These are phyloP conservation scores for Fusarium robinianum DNA, from an alignment of 2,329 filamentous ascomycete species.

Conservation along the genomic window DNA sequence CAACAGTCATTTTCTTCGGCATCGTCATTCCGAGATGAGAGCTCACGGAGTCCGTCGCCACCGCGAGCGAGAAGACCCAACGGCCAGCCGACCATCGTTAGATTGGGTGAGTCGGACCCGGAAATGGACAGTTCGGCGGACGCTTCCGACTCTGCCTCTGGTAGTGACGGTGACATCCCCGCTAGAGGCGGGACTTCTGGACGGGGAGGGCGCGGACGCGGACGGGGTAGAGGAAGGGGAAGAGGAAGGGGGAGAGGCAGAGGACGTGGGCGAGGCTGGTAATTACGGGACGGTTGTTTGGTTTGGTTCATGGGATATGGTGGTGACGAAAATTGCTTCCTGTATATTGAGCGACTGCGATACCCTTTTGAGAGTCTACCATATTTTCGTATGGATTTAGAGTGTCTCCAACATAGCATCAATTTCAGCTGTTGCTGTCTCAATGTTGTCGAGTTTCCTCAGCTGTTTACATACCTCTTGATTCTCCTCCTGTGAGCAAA, in stretches of 20 bases:
- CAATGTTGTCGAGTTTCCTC: no score
- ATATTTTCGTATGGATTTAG: slow-evolving; percentile 1
- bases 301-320: neutral
- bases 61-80: slow-evolving; percentile 5
- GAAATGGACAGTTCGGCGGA: slow-evolving; percentile 19
- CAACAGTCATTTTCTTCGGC: slow-evolving; percentile 5
- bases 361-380: slow-evolving; percentile 5
- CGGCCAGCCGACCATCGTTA: slow-evolving; percentile 29
- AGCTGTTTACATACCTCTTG: no score
- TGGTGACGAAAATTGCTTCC: slow-evolving; percentile 1
- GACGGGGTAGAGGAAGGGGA: slow-evolving; percentile 32
- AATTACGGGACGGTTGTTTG: slow-evolving; percentile 2
- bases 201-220: slow-evolving; percentile 14
- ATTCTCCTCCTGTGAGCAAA: no score
- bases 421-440: no score
- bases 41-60: slow-evolving; percentile 23
- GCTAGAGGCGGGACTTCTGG: slow-evolving; percentile 15
- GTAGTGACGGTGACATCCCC: slow-evolving; percentile 33
- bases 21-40: slow-evolving; percentile 12
- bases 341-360: slow-evolving; percentile 7
- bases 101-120: slow-evolving; percentile 34
- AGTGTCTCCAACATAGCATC: no score
- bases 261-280: slow-evolving; percentile 21
- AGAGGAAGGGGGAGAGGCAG: slow-evolving; percentile 33
- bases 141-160: slow-evolving; percentile 25